Percentiles rank a stretch among this genome's conserved stretches.
phyloP scores from a whole-genome alignment of 2,329 filamentous ascomycete genomes.

The Sporothrix humicola region DNA sequence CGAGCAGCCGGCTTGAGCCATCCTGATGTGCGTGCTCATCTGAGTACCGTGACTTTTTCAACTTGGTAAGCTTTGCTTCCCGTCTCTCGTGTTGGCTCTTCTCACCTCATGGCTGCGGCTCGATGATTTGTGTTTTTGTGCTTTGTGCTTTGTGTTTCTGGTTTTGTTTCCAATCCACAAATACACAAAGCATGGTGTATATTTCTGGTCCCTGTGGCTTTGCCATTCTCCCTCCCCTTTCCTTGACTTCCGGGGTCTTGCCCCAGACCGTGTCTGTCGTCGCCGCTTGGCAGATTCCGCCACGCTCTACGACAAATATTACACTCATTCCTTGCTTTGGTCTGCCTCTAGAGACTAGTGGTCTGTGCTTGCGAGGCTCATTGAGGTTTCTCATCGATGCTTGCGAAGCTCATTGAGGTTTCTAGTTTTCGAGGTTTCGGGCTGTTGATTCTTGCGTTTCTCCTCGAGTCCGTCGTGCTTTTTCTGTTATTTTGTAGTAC shows the following conservation, averaged over 20 bases:
- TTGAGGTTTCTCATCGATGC: no score
- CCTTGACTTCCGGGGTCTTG: neutral
- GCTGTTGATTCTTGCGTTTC: no score
- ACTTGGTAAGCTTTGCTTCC: neutral
- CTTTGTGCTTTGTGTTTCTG: neutral
- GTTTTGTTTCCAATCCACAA: neutral
- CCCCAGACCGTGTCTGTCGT: no score
- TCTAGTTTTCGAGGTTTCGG: no score
- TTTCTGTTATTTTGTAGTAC: neutral
- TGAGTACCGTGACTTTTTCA: neutral
- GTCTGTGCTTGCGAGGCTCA: neutral
- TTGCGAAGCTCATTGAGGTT: no score
- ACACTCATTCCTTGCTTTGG: neutral
- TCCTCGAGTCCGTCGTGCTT: neutral
- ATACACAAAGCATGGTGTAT: neutral
- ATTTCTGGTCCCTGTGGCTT: slow-evolving; percentile 1
- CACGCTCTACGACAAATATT: neutral
- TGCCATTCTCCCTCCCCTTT: neutral
- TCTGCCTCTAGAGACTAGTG: neutral
- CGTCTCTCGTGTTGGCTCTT: neutral
- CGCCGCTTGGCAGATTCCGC: neutral
- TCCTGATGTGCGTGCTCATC: no score
- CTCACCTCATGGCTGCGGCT: no score
- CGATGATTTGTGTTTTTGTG: neutral
- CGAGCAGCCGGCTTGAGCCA: no score